A percentile compares a stretch with the other conserved stretches of the same genome.
These are phyloP conservation scores for Sporormia fimetaria DNA, from an alignment of 495 filamentous ascomycete species.

Conservation along the genomic window DNA sequence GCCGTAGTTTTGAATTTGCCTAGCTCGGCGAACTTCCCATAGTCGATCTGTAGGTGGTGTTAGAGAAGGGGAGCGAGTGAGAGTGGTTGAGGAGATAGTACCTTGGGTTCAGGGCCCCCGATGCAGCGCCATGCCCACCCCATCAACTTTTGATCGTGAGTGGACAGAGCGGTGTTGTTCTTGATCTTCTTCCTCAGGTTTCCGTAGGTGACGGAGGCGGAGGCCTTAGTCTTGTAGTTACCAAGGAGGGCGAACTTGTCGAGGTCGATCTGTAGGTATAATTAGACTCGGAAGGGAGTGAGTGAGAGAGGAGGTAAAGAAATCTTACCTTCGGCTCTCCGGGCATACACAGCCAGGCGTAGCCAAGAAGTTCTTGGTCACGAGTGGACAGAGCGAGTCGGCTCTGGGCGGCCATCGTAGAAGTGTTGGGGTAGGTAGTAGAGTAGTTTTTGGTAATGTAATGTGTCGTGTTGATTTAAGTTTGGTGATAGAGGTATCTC, in stretches of 20 bases:
- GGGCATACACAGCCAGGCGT: constrained; percentile 24
- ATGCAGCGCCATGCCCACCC: neutral
- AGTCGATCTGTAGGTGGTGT: constrained; percentile 18
- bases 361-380: constrained; percentile 17
- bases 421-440: no score
- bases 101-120: neutral
- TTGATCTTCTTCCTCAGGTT: no score
- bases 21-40: constrained; percentile 16
- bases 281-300: no score
- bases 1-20: constrained; percentile 13
- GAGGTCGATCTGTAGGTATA: no score
- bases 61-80: neutral
- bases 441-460: no score
- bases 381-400: constrained; percentile 5
- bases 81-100: neutral
- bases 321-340: constrained; percentile 19
- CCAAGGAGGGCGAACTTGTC: no score
- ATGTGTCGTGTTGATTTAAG: constrained; percentile 4
- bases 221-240: no score
- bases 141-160: neutral
- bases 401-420: constrained; percentile 2
- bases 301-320: neutral
- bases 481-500: neutral
- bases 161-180: no score
- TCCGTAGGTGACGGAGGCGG: no score